A percentile compares a stretch with the other conserved stretches of the same genome.
phyloP scores from a whole-genome alignment of 305 asterid species.

The Fraxinus velutina region DNA sequence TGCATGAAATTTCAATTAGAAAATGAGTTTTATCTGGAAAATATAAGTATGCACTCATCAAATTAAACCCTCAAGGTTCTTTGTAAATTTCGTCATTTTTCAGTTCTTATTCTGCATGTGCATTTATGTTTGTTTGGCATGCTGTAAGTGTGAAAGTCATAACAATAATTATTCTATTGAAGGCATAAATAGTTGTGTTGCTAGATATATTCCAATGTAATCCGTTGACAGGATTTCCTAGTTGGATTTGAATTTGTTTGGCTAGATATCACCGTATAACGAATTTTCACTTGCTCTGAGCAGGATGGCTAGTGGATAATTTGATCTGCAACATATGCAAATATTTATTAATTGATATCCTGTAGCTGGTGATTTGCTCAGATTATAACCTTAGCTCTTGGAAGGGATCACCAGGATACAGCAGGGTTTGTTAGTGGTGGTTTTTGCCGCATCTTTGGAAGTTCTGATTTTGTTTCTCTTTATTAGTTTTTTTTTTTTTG shows the following conservation, averaged over 20 bases:
- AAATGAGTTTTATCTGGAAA: not conserved
- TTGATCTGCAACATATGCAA: constrained; percentile 1
- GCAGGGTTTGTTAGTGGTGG: constrained; percentile 73
- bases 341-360: constrained; percentile 15
- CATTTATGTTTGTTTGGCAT: not conserved
- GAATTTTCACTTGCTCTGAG: constrained; percentile 20
- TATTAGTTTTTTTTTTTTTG: not conserved
- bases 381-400: constrained; percentile 12
- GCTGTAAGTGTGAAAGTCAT: not conserved
- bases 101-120: not conserved
- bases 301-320: constrained; percentile 37
- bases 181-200: not conserved
- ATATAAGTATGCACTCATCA: not conserved
- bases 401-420: constrained; percentile 62
- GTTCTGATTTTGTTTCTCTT: constrained; percentile 15
- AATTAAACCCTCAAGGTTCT: not conserved
- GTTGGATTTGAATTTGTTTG: not conserved
- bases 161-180: not conserved
- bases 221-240: not conserved
- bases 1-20: not conserved
- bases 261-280: not conserved
- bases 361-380: constrained; percentile 27
- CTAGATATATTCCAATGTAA: not conserved
- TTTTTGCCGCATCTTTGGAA: constrained; percentile 24
- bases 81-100: not conserved